Percentiles rank a stretch among this genome's conserved stretches.
Conservation (phyloP, 768 basidiomycete species). For the Hypholoma fasciculare region DNA sequence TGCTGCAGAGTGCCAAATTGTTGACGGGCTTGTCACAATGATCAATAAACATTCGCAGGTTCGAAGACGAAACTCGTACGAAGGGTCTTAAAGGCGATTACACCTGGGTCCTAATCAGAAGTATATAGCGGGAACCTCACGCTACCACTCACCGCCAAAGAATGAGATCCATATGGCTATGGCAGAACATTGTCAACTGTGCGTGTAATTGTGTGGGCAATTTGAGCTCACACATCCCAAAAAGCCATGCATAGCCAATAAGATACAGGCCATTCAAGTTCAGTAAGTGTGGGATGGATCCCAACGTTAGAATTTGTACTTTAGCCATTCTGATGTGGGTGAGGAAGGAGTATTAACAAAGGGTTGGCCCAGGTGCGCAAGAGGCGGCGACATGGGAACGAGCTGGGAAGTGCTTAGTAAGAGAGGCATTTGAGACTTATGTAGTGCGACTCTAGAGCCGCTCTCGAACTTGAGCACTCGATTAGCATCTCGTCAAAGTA, state of each 20-base stretch:
- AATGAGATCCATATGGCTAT: constrained; percentile 64
- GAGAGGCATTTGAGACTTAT: too few species aligned
- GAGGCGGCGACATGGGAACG: not conserved
- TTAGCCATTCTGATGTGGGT: constrained; percentile 25
- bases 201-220: too few species aligned
- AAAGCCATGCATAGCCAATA: constrained; percentile 60
- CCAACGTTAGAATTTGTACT: constrained; percentile 35
- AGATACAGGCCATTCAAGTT: constrained; percentile 46
- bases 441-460: too few species aligned
- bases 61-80: constrained; percentile 36
- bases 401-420: not conserved
- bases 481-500: too few species aligned
- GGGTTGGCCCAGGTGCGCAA: not conserved
- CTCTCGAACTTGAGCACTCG: too few species aligned
- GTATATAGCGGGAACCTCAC: not conserved
- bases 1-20: constrained; percentile 77
- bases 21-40: constrained; percentile 52
- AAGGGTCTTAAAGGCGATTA: constrained; percentile 60
- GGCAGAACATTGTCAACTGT: not conserved
- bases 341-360: not conserved
- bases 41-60: not conserved
- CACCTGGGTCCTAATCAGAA: constrained; percentile 32
- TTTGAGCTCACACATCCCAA: constrained; percentile 62
- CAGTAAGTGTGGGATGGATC: constrained; percentile 31
- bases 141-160: constrained; percentile 50